Base-by-base conservation (phyloP, 2,329 filamentous ascomycete genomes). In the Colletotrichum eremochloae region DNA sequence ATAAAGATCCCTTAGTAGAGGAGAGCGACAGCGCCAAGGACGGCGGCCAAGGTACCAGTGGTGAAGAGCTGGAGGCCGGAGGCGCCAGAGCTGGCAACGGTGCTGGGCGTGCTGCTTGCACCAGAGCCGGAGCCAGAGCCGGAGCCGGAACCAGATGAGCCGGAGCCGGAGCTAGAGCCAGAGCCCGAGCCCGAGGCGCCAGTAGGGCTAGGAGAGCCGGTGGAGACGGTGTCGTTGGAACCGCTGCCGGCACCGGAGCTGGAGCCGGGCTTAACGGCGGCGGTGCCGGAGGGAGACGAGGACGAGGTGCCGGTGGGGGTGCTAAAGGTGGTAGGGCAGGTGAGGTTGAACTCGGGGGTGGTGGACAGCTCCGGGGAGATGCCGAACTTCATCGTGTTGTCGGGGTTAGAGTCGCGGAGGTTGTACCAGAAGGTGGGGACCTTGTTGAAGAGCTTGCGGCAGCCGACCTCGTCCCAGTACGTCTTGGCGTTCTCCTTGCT, bases 391-490 rank as follows among this genome's bases (percentile, higher is more conserved):
- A 87, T 84, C 78, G 84, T 77, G 84, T 90, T 89, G 79, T 85
- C 87, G 62, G 87, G 85, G 84, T 89, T 89, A 79, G 87, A 89
- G 80, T 91, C 89, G 67, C 87, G 86, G 75, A 91, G 85, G 74
- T 82, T 86, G 82, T 91, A 91, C 88, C 89, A 90, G 81, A 89
- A 91, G 65, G 87, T 88, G 74, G 87, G 84, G 48, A 81, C 82
- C 81, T 87, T 83, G 79, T 85, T 83, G 79, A 89, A 88, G 78
- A 90, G 87, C 72, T 84, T 82, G 73, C 84, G 82, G 85, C 91
- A 93, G 64, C 86, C 91, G 73, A 92, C 82, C 48, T 87, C 82
- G 63, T 86, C 81, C 89, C 90, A 93, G 85, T 90, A 93, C 74
- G 83, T 84, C 83, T 90, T 85, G 73, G 90, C 89, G 78, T 92